Percentiles rank a stretch among this genome's conserved stretches.
phyloP scores from a whole-genome alignment of 1,284 basidiomycete genomes.

The Vanrija sp. region DNA sequence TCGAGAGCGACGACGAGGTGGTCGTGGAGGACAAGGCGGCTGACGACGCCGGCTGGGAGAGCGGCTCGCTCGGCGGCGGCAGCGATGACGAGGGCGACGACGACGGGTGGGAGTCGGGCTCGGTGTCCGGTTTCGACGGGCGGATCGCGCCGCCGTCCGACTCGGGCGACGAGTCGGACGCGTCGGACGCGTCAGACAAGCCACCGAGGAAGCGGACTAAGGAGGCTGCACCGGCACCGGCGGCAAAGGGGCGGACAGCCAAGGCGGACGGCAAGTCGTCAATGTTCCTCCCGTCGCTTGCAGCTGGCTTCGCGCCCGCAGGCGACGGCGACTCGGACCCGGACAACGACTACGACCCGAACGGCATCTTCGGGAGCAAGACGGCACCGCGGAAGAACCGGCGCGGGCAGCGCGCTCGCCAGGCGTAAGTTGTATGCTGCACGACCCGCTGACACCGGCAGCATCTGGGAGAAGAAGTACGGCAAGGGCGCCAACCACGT shows the following conservation, averaged over 20 bases:
- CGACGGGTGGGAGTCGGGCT: slow-evolving; percentile 57
- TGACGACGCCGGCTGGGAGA: slow-evolving; percentile 60
- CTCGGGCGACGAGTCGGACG: slow-evolving; percentile 32
- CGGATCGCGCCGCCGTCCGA: slow-evolving; percentile 9
- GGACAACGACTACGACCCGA: slow-evolving; percentile 63
- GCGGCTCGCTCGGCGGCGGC: slow-evolving; percentile 8
- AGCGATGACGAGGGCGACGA: slow-evolving; percentile 27
- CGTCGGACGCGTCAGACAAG: slow-evolving; percentile 26
- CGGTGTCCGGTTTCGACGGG: slow-evolving; percentile 31
- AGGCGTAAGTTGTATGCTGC: slow-evolving; percentile 64
- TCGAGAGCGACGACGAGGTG: slow-evolving; percentile 19
- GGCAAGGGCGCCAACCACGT: slow-evolving; percentile 87
- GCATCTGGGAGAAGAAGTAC: slow-evolving; percentile 97
- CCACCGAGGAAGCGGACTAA: slow-evolving; percentile 25
- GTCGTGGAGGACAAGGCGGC: slow-evolving; percentile 45
- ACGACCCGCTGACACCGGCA: slow-evolving; percentile 40
- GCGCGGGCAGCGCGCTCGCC: slow-evolving; percentile 81
- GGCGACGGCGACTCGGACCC: slow-evolving; percentile 71
- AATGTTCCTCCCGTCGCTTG: slow-evolving; percentile 81
- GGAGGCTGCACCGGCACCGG: slow-evolving; percentile 3
- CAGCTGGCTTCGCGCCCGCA: slow-evolving; percentile 72
- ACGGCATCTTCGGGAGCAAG: slow-evolving; percentile 52
- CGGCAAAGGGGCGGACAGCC: slow-evolving; percentile 7
- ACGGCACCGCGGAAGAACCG: slow-evolving; percentile 70
- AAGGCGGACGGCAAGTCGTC: slow-evolving; percentile 53